Evolutionary conservation across 148 eudicot species (phyloP).

Genomic region (Heliamphora exappendiculata): DNA sequence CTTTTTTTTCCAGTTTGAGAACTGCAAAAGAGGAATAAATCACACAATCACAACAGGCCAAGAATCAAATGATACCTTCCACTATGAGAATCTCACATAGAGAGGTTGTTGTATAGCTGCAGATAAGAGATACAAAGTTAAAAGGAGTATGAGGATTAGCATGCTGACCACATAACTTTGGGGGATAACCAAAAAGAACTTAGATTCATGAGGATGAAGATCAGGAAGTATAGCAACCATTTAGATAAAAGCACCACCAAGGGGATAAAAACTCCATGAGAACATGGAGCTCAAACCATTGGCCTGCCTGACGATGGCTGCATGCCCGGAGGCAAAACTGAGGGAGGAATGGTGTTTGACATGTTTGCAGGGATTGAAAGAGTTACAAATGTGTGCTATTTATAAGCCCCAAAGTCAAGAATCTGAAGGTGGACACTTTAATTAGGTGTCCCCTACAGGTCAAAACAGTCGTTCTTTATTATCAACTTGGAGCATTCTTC

Average conservation of each 20-base stretch:
- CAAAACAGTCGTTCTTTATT: not conserved
- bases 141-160: not conserved
- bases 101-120: not conserved
- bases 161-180: not conserved
- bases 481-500: not conserved
- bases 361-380: not conserved
- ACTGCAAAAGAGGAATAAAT: constrained; percentile 27
- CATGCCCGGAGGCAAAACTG: not conserved
- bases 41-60: not conserved
- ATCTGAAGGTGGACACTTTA: not conserved
- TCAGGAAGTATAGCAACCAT: constrained; percentile 3
- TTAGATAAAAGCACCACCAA: not conserved
- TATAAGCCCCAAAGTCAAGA: not conserved
- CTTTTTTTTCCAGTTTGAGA: constrained; percentile 53
- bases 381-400: not conserved
- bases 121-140: not conserved
- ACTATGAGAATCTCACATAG: not conserved
- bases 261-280: not conserved
- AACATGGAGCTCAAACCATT: not conserved
- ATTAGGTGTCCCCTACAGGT: not conserved
- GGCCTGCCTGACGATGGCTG: not conserved
- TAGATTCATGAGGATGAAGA: not conserved
- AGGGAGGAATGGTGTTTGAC: not conserved
- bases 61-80: not conserved
- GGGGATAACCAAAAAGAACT: not conserved